Conservation (phyloP, 164 flowering plant genomes). For the Nymphaea colorata region DNA sequence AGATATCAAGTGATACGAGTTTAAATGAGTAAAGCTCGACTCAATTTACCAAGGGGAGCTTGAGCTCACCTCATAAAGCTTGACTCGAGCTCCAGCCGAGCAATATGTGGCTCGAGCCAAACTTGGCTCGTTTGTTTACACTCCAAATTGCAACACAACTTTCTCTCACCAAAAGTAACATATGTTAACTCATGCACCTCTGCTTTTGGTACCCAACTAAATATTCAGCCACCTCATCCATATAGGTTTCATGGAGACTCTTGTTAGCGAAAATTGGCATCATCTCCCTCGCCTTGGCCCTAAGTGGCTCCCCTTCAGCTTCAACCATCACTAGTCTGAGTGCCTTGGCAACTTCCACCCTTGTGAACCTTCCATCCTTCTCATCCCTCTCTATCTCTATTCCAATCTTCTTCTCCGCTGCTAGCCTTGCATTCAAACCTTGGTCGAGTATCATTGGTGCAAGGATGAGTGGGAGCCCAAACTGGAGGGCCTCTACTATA, state of each 20-base stretch:
- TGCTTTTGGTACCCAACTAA: too few species aligned
- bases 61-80: too few species aligned
- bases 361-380: conserved; percentile 23
- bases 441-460: conserved; percentile 21
- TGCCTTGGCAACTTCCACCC: conserved; percentile 18
- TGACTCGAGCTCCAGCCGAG: too few species aligned
- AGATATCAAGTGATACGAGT: too few species aligned
- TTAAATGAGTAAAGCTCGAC: too few species aligned
- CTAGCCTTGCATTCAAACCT: conserved; percentile 19
- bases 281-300: background rate
- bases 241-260: conserved; percentile 4
- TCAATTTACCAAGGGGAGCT: too few species aligned
- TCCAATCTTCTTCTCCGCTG: conserved; percentile 27
- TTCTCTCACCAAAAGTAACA: too few species aligned
- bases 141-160: too few species aligned
- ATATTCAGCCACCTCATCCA: too few species aligned
- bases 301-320: conserved; percentile 3
- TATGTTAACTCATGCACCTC: too few species aligned
- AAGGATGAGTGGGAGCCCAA: conserved; percentile 22
- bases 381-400: conserved; percentile 22
- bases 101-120: too few species aligned
- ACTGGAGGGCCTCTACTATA: conserved; percentile 16
- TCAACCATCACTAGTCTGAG: conserved; percentile 25
- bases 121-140: too few species aligned
- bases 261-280: conserved; percentile 1